Evolutionary conservation across 306 rosid species (phyloP), one percentile per base, ranked within the genome.

Genomic region (Dryas alaskensis): DNA sequence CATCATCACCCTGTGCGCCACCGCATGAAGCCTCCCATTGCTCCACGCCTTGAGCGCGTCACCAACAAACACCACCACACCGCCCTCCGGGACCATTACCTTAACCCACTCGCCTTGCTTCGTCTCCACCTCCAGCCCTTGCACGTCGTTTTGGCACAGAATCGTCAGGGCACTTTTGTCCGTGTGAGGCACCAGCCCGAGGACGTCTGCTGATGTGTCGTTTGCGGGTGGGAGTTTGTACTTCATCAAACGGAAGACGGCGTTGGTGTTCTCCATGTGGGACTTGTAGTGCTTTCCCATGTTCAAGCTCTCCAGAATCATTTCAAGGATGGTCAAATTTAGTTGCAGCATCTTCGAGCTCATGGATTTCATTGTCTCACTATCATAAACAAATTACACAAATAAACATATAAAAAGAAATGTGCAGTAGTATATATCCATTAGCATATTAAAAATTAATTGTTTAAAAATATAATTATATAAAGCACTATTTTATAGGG

Each of bases 11-110:
- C 86, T 78, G 52, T 84, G 90, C 31, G 44, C 79, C 4, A 60
- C 81, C 22, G 89, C 85, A 64, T 85, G 77, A 55, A 85, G 70
- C 25, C 87, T 86, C 58, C 86, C 87, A 51, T 86, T 86, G 83
- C 88, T 86, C 90, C 88, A 86, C 2, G 87, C 89, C 85, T 83
- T 83, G 0, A 85, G 82, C 7, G 80, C 57, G 52, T 86, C 91
- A n/a, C 89, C 91, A 17, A 79, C 74, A n/a, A 86, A 10, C 48
- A 77, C 82, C 1, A 75, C 65, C 16, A 74, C 65, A 3, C 81
- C 82, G 22, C 71, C 27, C 4, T 50, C 45, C 5, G 90, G 89
- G 17, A 86, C 57, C 12, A 49, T 6, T 4, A 83, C 4, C 9
- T 67, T 59, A 51, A 79, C 5, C 93, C 93, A 89, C 0, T 79